A percentile compares a stretch with the other conserved stretches of the same genome.
phyloP scores from a whole-genome alignment of 345 rosid genomes.

The Cardamine occulta region DNA sequence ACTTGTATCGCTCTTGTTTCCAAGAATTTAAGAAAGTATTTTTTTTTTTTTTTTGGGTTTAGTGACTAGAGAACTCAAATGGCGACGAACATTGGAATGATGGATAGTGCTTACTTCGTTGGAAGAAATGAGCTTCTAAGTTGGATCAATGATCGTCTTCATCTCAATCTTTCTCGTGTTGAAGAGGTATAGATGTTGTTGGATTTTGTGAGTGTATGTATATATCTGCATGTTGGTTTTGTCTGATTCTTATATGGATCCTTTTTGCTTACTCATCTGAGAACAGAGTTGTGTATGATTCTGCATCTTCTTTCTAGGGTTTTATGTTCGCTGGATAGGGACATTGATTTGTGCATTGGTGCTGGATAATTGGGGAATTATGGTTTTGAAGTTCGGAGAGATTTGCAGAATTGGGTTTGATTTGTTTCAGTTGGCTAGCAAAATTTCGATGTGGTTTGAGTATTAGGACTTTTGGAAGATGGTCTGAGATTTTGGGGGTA shows the following conservation, averaged over 20 bases:
- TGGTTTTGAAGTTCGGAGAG: background rate
- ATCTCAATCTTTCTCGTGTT: constrained; percentile 80
- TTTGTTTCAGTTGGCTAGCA: background rate
- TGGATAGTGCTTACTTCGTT: constrained; percentile 96
- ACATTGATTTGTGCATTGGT: too few relatives aligned
- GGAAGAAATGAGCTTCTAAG: constrained; percentile 90
- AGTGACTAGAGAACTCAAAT: constrained; percentile 36
- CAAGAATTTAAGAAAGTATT: constrained; percentile 51
- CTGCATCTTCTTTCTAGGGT: background rate
- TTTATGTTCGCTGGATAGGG: background rate
- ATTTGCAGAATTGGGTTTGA: background rate
- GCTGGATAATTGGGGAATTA: background rate
- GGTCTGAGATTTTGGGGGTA: background rate
- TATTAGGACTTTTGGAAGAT: too few relatives aligned
- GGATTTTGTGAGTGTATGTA: background rate
- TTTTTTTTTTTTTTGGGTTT: background rate
- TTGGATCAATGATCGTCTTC: constrained; percentile 93
- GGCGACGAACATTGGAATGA: constrained; percentile 90
- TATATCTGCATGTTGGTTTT: constrained; percentile 17
- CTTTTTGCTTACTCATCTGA: background rate
- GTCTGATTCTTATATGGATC: background rate
- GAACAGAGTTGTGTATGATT: background rate
- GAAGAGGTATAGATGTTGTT: constrained; percentile 63
- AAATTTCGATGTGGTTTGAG: background rate
- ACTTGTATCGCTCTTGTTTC: constrained; percentile 53